Evolutionary conservation across 78 protist genomes (phyloP).

Genomic region (slime mould (Dictyostelium discoideum)): dicty_2.7 NC_007088.5:1516501-1517000

Average conservation of each 20-base stretch:
- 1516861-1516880: constrained; percentile 93
- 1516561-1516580: constrained; percentile 75
- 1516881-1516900: constrained; percentile 94
- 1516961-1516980: neutral
- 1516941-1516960: neutral
- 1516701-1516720: constrained; percentile 86
- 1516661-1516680: constrained; percentile 81
- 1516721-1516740: constrained; percentile 85
- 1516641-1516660: constrained; percentile 48
- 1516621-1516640: constrained; percentile 54
- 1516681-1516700: constrained; percentile 82
- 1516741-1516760: constrained; percentile 92
- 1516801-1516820: constrained; percentile 74
- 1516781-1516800: constrained; percentile 85
- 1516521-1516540: constrained; percentile 95
- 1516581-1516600: constrained; percentile 81
- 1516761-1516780: constrained; percentile 91
- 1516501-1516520: constrained; percentile 90
- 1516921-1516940: neutral
- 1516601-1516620: constrained; percentile 86
- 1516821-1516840: constrained; percentile 48
- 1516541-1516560: constrained; percentile 80
- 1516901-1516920: constrained; percentile 67
- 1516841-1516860: constrained; percentile 81
- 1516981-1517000: neutral